phyloP scores from a whole-genome alignment of 2,329 filamentous ascomycete species.

The Cladophialophora immunda region DNA sequence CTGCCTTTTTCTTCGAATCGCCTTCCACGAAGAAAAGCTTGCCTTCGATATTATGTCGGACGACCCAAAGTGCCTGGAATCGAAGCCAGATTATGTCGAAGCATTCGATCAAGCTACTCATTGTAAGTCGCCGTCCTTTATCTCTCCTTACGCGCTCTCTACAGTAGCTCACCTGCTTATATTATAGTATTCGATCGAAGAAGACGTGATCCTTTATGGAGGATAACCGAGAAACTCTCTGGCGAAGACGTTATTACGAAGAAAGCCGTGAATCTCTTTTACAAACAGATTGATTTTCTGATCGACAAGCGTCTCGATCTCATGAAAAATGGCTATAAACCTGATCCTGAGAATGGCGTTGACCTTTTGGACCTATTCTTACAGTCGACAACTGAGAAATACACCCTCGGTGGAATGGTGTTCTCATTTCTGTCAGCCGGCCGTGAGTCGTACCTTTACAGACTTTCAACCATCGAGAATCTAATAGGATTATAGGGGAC shows the following conservation, averaged over 20 bases:
- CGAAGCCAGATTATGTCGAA: slow-evolving; percentile 26
- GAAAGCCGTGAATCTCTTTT: slow-evolving; percentile 29
- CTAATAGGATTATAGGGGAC: slow-evolving; percentile 14
- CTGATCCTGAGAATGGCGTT: slow-evolving; percentile 24
- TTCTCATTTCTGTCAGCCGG: slow-evolving; percentile 28
- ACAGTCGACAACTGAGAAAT: slow-evolving; percentile 26
- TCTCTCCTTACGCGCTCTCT: not conserved
- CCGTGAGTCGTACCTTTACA: slow-evolving; percentile 14
- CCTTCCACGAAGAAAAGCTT: slow-evolving; percentile 32
- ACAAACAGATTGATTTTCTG: slow-evolving; percentile 26
- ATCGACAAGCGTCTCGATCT: slow-evolving; percentile 30
- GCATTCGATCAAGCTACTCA: slow-evolving; percentile 29
- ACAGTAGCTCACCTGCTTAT: not conserved
- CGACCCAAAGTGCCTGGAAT: slow-evolving; percentile 25
- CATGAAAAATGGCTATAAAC: slow-evolving; percentile 29
- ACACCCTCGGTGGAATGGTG: slow-evolving; percentile 28
- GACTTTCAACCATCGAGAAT: not conserved
- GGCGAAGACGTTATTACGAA: slow-evolving; percentile 25
- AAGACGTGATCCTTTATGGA: slow-evolving; percentile 32
- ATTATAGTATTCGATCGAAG: slow-evolving; percentile 28
- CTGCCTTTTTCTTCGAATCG: slow-evolving; percentile 30
- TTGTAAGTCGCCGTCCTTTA: slow-evolving; percentile 1
- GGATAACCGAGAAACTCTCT: slow-evolving; percentile 30
- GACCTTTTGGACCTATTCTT: slow-evolving; percentile 32
- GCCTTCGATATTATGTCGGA: slow-evolving; percentile 28